phyloP scores from a whole-genome alignment of 2,329 filamentous ascomycete genomes.

The Coniochaeta sp. region DNA sequence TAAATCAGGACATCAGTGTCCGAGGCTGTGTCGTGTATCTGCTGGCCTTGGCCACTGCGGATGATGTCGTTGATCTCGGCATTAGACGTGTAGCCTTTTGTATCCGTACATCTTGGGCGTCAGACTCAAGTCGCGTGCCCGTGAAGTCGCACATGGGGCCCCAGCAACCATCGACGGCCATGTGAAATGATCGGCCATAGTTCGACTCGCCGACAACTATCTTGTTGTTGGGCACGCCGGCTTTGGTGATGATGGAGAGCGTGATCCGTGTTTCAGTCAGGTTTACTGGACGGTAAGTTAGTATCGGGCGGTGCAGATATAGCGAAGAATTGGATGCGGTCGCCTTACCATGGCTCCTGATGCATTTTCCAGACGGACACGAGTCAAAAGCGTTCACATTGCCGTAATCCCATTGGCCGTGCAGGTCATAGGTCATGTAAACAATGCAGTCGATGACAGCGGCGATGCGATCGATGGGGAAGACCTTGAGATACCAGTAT shows the following conservation, averaged over 20 bases:
- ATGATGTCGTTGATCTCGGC: slow-evolving; percentile 29
- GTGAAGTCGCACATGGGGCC: slow-evolving; percentile 24
- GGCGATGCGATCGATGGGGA: slow-evolving; percentile 18
- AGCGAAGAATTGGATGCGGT: no score
- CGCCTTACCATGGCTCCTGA: no score
- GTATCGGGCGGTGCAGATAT: no score
- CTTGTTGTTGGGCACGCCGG: slow-evolving; percentile 22
- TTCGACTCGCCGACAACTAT: slow-evolving; percentile 24
- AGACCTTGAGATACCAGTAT: slow-evolving; percentile 22
- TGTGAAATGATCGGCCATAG: slow-evolving; percentile 27
- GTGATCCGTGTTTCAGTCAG: no score
- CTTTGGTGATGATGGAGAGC: no score
- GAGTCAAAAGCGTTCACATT: no score
- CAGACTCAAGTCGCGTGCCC: slow-evolving; percentile 17
- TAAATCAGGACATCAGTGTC: slow-evolving; percentile 5
- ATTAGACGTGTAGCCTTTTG: slow-evolving; percentile 28
- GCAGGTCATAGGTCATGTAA: slow-evolving; percentile 31
- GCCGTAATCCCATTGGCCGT: slow-evolving; percentile 21
- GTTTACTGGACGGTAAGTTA: no score
- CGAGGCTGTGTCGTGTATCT: slow-evolving; percentile 2
- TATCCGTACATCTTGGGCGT: slow-evolving; percentile 22
- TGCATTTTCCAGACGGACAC: no score
- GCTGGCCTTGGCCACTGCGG: no score
- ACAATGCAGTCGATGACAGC: slow-evolving; percentile 22
- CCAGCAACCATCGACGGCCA: slow-evolving; percentile 22